Evolutionary conservation across 441 rosid genomes (phyloP).

Genomic region (Syzygium malaccense): DNA sequence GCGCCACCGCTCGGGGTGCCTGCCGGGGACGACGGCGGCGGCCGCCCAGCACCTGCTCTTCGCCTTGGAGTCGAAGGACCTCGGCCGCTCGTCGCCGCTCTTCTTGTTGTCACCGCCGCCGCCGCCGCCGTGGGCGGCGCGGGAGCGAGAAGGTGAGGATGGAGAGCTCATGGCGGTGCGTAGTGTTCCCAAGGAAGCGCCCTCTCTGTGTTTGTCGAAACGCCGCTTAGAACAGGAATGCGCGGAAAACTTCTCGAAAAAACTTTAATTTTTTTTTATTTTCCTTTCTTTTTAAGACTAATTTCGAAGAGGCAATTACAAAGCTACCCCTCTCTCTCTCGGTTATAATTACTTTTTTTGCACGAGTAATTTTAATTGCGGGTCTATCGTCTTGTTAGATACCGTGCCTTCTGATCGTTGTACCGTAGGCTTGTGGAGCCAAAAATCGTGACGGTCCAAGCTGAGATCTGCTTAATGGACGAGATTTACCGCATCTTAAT

Average conservation of each 20-base stretch:
- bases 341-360: no score
- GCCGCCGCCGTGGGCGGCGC: not conserved
- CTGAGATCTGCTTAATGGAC: no score
- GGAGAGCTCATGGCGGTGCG: constrained; percentile 2
- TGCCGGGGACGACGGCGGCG: constrained; percentile 65
- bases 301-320: no score
- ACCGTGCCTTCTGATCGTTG: no score
- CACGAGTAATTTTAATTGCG: no score
- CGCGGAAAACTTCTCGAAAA: not conserved
- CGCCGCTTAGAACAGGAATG: not conserved
- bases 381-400: no score
- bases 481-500: no score
- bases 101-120: not conserved
- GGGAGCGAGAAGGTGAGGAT: constrained; percentile 27
- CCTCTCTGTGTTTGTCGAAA: not conserved
- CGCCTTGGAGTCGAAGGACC: constrained; percentile 61
- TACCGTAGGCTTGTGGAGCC: no score
- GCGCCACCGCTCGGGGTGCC: constrained; percentile 96
- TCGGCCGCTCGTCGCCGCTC: constrained; percentile 45
- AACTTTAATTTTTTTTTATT: no score
- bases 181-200: not conserved
- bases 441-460: no score
- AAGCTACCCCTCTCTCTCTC: no score
- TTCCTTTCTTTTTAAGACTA: no score
- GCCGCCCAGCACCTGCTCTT: constrained; percentile 70